These are phyloP conservation scores for Kodamaea laetipori DNA, from an alignment of 805 yeast genomes.

Conservation along the genomic window DNA sequence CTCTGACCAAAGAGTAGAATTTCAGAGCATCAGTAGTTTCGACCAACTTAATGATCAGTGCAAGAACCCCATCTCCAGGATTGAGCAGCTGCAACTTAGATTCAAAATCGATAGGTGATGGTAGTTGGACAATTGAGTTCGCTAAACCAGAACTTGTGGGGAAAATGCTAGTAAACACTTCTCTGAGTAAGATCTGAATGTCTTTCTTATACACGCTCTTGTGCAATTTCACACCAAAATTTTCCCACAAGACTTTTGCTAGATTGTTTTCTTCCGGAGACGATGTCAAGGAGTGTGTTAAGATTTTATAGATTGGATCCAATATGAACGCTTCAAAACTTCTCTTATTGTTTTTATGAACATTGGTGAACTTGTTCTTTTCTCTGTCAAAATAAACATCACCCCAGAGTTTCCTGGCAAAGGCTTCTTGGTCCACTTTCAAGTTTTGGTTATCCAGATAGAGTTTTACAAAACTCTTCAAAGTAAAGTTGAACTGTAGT, in stretches of 20 bases:
- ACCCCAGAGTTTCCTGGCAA: slow-evolving; percentile 76
- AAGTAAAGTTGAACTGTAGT: slow-evolving; percentile 63
- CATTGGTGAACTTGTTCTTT: slow-evolving; percentile 47
- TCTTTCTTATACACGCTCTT: slow-evolving; percentile 51
- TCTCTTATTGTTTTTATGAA: slow-evolving; percentile 27
- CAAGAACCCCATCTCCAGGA: slow-evolving; percentile 16
- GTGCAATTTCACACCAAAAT: slow-evolving; percentile 49
- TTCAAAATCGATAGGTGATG: background rate
- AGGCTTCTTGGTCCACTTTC: slow-evolving; percentile 25
- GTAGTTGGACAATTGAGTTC: slow-evolving; percentile 24
- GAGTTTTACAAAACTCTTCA: slow-evolving; percentile 61
- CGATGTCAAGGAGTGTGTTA: slow-evolving; percentile 59
- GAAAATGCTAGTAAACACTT: slow-evolving; percentile 58
- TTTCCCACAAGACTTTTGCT: slow-evolving; percentile 43
- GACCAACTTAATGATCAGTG: slow-evolving; percentile 51
- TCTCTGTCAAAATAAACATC: slow-evolving; percentile 51
- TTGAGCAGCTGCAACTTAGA: background rate
- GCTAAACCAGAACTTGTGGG: slow-evolving; percentile 52
- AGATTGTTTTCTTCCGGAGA: slow-evolving; percentile 43
- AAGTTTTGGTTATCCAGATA: slow-evolving; percentile 34
- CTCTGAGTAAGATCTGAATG: slow-evolving; percentile 57
- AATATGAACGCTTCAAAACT: slow-evolving; percentile 68
- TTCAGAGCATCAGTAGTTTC: slow-evolving; percentile 55
- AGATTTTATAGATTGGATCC: slow-evolving; percentile 78
- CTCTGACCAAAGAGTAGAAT: slow-evolving; percentile 60